Evolutionary conservation across 495 filamentous ascomycete species (phyloP), one percentile per base, ranked within the genome.

Genomic region (Lichina pygmaea): DNA sequence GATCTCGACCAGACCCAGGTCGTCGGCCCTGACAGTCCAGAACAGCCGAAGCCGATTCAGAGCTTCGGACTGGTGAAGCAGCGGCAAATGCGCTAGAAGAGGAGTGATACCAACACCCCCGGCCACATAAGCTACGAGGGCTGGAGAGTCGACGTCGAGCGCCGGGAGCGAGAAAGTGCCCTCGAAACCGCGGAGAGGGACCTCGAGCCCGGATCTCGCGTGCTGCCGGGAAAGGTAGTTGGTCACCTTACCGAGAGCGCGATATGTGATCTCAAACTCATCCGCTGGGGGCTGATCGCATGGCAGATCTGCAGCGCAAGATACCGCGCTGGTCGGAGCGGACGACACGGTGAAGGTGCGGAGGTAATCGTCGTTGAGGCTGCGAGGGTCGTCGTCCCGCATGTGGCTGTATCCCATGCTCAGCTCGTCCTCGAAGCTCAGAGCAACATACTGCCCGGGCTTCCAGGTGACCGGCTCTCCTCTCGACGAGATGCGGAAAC

Each of bases 51-150:
- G 50, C 11, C 49, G 54, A 24, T 24, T 24, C 24, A 24, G 24
- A 24, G 24, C 24, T 24, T 24, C 24, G 17, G 46, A 51, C n/a
- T 63, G 49, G 47, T 71, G 54, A 11, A 75, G 49, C 9, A 55
- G 55, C 3, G 60, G 53, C 15, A 74, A 60, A 47, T 82, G 77
- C 6, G 73, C 69, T 32, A 86, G 63, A 8, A 86, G 49, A 3
- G 81, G 81, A 34, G 80, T 91, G 49, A 86, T 81, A 2, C 81
- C 82, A 12, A 91, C 78, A 2, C 82, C 82, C 2, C 72, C 78
- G 39, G 78, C 78, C 7, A 86, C 58, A 52, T 81, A 85, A 3
- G 68, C 62, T 9, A 56, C 47, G 42, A 50, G 50, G 24, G 4
- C 24, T 24, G 24, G 24, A 24, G 24, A 24, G 13, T 49, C 47